phyloP scores from a whole-genome alignment of 306 rosid species.

The Rosa lucieae region DNA sequence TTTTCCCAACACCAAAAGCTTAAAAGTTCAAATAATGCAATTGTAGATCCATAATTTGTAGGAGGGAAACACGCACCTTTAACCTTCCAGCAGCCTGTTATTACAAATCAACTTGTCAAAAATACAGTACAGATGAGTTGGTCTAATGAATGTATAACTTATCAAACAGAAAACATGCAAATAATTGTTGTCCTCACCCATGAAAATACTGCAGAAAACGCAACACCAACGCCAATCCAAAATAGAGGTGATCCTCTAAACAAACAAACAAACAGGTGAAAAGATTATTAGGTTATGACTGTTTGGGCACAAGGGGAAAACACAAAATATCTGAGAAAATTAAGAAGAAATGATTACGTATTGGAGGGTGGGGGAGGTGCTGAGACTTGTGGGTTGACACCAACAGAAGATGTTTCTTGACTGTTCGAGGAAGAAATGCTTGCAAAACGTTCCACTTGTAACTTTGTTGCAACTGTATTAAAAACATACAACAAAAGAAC shows the following conservation, averaged over 20 bases:
- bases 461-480: conserved; percentile 50
- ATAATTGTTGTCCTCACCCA: conserved; percentile 57
- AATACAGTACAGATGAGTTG: conserved; percentile 22
- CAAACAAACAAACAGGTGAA: conserved; percentile 20
- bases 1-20: not conserved
- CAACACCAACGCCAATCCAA: conserved; percentile 98
- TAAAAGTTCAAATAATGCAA: conserved; percentile 19
- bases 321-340: not conserved
- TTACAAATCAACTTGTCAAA: conserved; percentile 40
- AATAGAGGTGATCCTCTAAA: conserved; percentile 90
- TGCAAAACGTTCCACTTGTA: conserved; percentile 50
- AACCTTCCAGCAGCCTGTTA: conserved; percentile 71
- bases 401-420: conserved; percentile 69
- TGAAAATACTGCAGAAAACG: conserved; percentile 84
- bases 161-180: conserved; percentile 10
- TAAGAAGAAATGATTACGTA: conserved; percentile 46
- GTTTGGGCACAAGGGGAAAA: not conserved
- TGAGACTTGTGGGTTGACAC: conserved; percentile 64
- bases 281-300: conserved; percentile 5
- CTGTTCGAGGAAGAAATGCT: conserved; percentile 68
- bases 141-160: not conserved
- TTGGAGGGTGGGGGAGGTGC: conserved; percentile 67
- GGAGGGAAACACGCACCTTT: conserved; percentile 68
- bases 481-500: not conserved
- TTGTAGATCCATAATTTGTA: conserved; percentile 22